phyloP scores from a whole-genome alignment of 495 filamentous ascomycete species.

The Niebla homalea region DNA sequence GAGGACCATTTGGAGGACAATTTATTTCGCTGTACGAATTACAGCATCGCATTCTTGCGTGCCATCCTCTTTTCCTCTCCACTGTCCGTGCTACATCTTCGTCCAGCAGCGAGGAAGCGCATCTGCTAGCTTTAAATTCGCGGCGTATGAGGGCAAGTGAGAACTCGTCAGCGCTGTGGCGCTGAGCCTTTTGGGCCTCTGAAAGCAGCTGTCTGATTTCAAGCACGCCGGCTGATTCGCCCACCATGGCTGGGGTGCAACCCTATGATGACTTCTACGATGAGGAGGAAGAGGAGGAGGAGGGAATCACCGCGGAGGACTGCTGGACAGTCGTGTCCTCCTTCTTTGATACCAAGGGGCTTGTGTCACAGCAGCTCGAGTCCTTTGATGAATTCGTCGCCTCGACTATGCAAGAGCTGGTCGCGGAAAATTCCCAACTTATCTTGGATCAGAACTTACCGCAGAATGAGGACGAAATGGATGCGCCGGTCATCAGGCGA shows the following conservation, averaged over 20 bases:
- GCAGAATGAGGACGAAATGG: conserved; percentile 47
- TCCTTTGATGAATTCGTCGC: conserved; percentile 95
- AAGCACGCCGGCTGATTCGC: too few relatives aligned
- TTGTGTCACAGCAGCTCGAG: conserved; percentile 94
- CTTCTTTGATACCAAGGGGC: conserved; percentile 88
- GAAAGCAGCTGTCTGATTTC: too few relatives aligned
- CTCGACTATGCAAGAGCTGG: conserved; percentile 82
- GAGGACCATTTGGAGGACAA: too few relatives aligned
- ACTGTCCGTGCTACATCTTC: too few relatives aligned
- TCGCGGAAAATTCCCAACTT: conserved; percentile 76
- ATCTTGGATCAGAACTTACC: conserved; percentile 81
- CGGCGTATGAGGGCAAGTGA: too few relatives aligned
- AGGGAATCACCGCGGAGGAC: conserved; percentile 77
- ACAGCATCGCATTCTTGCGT: too few relatives aligned
- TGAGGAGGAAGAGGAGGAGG: conserved; percentile 55
- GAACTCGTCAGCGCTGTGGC: neutral
- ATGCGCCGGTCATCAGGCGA: conserved; percentile 67
- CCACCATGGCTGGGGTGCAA: conserved; percentile 38
- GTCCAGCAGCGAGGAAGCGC: too few relatives aligned
- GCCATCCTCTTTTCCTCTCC: too few relatives aligned
- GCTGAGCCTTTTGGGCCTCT: neutral
- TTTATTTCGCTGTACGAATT: too few relatives aligned
- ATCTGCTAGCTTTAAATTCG: too few relatives aligned
- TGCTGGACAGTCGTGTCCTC: conserved; percentile 95
- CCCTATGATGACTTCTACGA: conserved; percentile 39